These are phyloP conservation scores for Cicer cuneatum DNA, from an alignment of 306 rosid genomes.

Conservation along the genomic window DNA sequence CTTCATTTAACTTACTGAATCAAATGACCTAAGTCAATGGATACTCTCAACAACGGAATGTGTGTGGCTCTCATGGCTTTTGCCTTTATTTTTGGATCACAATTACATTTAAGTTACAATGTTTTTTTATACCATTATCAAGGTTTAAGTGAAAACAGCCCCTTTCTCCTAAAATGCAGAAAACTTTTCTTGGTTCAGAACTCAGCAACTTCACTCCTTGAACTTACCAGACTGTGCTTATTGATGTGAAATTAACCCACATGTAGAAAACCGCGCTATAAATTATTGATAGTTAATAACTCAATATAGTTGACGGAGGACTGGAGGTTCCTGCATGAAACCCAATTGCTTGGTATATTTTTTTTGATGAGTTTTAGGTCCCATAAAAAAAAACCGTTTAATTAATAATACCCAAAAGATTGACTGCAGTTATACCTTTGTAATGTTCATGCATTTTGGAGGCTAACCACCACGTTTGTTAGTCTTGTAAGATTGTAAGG, in stretches of 20 bases:
- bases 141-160: background rate
- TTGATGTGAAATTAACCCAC: background rate
- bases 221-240: background rate
- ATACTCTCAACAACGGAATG: background rate
- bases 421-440: constrained; percentile 9
- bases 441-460: constrained; percentile 20
- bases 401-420: constrained; percentile 1
- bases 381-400: background rate
- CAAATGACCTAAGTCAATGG: constrained; percentile 5
- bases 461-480: constrained; percentile 9
- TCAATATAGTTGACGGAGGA: too few species aligned
- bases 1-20: background rate
- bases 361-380: background rate
- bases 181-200: background rate
- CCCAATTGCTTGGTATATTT: background rate
- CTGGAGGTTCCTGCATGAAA: constrained; percentile 3
- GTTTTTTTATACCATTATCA: constrained; percentile 1
- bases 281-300: background rate
- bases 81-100: constrained; percentile 16
- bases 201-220: background rate
- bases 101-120: background rate
- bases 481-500: constrained; percentile 6
- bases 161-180: too few species aligned
- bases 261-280: background rate
- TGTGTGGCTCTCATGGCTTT: constrained; percentile 9